Percentiles rank a stretch among this genome's conserved stretches.
phyloP scores from a whole-genome alignment of 139 green algal genomes.

The Gonium pectorale region DNA sequence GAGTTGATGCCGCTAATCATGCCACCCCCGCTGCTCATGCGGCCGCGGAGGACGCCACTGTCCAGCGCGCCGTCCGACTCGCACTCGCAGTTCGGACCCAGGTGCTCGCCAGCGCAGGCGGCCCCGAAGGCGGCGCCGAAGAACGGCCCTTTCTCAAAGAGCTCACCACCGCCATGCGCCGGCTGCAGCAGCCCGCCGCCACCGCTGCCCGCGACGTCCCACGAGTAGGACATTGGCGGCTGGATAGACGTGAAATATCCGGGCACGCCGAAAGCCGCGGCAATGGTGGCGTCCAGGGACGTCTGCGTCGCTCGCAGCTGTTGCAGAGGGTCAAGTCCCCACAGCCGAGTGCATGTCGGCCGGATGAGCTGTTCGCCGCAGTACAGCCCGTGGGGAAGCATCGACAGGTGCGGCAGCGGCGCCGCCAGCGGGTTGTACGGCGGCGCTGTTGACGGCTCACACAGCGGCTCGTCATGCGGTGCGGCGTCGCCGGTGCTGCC shows the following conservation, averaged over 20 bases:
- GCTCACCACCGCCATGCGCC: too few species aligned
- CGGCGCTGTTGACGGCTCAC: neutral
- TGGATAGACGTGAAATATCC: neutral
- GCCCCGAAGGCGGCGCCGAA: too few species aligned
- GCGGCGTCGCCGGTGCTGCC: too few species aligned
- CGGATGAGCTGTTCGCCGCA: slow-evolving; percentile 42
- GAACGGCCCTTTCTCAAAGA: too few species aligned
- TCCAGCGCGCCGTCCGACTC: too few species aligned
- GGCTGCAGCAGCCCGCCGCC: too few species aligned
- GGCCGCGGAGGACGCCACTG: too few species aligned
- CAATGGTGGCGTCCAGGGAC: slow-evolving; percentile 39
- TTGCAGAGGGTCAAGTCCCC: slow-evolving; percentile 34
- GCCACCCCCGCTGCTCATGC: neutral
- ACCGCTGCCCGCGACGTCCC: neutral
- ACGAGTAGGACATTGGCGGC: neutral
- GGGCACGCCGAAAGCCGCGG: slow-evolving; percentile 33
- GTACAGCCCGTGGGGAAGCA: slow-evolving; percentile 36
- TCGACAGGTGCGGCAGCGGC: slow-evolving; percentile 40
- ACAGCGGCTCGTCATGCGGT: too few species aligned
- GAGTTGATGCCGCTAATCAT: neutral
- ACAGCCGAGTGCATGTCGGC: slow-evolving; percentile 22
- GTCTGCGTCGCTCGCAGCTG: slow-evolving; percentile 39
- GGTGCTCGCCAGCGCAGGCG: too few species aligned
- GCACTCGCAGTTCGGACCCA: too few species aligned
- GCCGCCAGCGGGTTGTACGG: slow-evolving; percentile 37